Conservation (phyloP, 2,329 filamentous ascomycete species). For the Aspergillus awamori region DNA sequence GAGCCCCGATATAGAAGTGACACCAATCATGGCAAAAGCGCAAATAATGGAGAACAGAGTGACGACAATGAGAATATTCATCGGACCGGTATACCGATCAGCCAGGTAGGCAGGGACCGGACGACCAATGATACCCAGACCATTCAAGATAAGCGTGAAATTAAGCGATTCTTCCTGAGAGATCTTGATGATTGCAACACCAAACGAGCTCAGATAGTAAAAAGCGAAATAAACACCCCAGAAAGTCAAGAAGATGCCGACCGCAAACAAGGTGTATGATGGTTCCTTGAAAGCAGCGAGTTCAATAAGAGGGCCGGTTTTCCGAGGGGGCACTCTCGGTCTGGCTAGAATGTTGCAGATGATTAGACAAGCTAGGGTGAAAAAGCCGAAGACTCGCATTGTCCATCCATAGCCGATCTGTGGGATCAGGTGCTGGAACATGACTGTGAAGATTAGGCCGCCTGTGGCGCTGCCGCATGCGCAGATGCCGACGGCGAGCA, state of each 20-base stretch:
- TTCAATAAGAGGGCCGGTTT: slow-evolving; percentile 57
- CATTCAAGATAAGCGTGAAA: slow-evolving; percentile 7
- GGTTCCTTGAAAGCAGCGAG: slow-evolving; percentile 60
- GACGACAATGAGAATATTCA: slow-evolving; percentile 1
- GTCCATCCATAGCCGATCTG: slow-evolving; percentile 49
- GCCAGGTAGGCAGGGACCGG: not conserved
- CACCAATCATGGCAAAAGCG: not conserved
- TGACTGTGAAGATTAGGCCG: not conserved
- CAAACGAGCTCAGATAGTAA: slow-evolving; percentile 59
- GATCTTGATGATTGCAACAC: slow-evolving; percentile 41
- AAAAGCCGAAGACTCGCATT: slow-evolving; percentile 50
- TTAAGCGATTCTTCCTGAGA: slow-evolving; percentile 46
- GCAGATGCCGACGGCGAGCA: not conserved
- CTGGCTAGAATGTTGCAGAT: slow-evolving; percentile 35
- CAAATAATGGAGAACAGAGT: not conserved
- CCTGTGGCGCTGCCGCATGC: not conserved
- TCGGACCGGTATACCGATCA: not conserved
- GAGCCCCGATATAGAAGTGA: not conserved
- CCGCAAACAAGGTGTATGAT: slow-evolving; percentile 55
- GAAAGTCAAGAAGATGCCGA: slow-evolving; percentile 52
- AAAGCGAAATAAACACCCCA: slow-evolving; percentile 60
- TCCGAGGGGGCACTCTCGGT: slow-evolving; percentile 54
- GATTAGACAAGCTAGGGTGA: slow-evolving; percentile 40
- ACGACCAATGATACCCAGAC: slow-evolving; percentile 3
- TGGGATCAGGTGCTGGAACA: not conserved